Evolutionary conservation across 306 rosid genomes (phyloP), one percentile per base, ranked within the genome.

Genomic region (Prunus mira): DNA sequence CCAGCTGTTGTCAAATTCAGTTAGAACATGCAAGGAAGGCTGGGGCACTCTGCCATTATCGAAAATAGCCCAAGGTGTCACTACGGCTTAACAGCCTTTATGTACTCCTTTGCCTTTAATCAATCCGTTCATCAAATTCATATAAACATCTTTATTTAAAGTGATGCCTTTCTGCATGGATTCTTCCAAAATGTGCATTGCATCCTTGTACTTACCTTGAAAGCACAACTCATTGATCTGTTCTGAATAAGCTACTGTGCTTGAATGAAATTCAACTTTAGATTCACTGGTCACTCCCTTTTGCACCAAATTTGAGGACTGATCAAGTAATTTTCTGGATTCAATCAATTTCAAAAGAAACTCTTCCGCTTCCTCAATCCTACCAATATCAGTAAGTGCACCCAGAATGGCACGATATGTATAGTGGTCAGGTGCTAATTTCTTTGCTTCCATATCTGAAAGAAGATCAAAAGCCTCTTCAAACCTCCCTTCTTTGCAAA

Each of bases 151-250:
- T 84, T 84, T 88, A 76, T 61, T 82, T 67, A 94, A 67, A 65
- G 76, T 34, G 63, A 89, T 64, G 65, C 90, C 97, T 68, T 92
- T 80, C 79, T 82, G 80, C 65, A 78, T 91, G 17, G 88, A 65
- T 80, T 86, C 96, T 65, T 75, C 81, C 75, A 85, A 92, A 60
- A 89, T 71, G 79, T 54, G 71, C 91, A 92, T 87, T 56, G 98
- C 97, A 24, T 92, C 97, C 85, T 82, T 86, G 84, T 90, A 90
- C 84, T 87, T 94, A 76, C 85, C 91, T 83, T 86, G 79, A 72
- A 74, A 68, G 75, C 98, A 94, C 71, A 90, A 77, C 76, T 73
- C 83, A 67, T 58, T 86, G 79, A 94, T 92, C 75, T 78, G 82
- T 52, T 90, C 86, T 2, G 98, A 89, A 83, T 89, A 85, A 54